These are phyloP conservation scores for Phlegmacium glaucopus DNA, from an alignment of 768 basidiomycete species.

Conservation along the genomic window DNA sequence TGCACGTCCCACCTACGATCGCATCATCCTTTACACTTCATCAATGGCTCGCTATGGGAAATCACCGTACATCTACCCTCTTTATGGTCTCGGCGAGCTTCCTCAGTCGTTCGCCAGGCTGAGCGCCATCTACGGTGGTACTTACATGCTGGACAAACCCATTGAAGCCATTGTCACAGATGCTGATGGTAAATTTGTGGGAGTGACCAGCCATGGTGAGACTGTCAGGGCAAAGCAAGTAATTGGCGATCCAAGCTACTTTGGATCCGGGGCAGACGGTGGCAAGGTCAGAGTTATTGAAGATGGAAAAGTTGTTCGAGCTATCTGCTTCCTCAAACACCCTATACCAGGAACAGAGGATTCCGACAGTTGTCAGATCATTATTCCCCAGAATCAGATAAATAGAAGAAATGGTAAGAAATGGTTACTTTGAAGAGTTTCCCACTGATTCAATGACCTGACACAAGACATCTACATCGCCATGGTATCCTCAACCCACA, in stretches of 20 bases:
- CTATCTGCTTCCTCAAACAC: constrained; percentile 97
- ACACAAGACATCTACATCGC: constrained; percentile 94
- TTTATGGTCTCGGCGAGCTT: constrained; percentile 98
- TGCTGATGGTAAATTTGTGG: constrained; percentile 83
- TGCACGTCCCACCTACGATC: constrained; percentile 87
- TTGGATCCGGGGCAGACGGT: constrained; percentile 58
- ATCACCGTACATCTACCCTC: constrained; percentile 98
- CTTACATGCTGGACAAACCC: constrained; percentile 98
- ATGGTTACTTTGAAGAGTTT: neutral
- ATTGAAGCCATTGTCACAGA: constrained; percentile 90
- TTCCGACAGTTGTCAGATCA: constrained; percentile 92
- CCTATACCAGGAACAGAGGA: constrained; percentile 98
- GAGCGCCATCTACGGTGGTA: constrained; percentile 97
- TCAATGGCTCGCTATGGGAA: constrained; percentile 99
- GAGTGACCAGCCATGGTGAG: constrained; percentile 86
- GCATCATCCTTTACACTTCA: constrained; percentile 95
- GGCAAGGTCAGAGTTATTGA: constrained; percentile 89
- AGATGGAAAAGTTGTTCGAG: constrained; percentile 91
- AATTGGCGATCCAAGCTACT: constrained; percentile 98
- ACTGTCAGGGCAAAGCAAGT: constrained; percentile 97
- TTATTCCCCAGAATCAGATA: constrained; percentile 99
- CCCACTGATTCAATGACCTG: constrained; percentile 2
- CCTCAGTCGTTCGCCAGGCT: constrained; percentile 98
- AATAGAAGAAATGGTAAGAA: constrained; percentile 83
- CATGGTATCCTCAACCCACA: constrained; percentile 95